Percentiles rank a stretch among this genome's conserved stretches.
These are phyloP conservation scores for Candida glaebosa DNA, from an alignment of 805 yeast genomes.

Conservation along the genomic window DNA sequence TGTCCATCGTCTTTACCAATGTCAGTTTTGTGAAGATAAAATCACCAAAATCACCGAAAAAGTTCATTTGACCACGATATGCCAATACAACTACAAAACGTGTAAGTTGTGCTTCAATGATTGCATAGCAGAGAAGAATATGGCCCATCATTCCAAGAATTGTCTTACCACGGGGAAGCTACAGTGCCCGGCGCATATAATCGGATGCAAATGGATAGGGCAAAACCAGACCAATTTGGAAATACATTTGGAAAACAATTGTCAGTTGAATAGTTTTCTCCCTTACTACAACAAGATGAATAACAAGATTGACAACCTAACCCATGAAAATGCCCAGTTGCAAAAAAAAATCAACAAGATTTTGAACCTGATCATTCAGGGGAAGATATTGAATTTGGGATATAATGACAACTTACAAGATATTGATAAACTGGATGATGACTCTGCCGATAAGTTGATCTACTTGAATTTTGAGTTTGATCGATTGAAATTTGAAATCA, in stretches of 20 bases:
- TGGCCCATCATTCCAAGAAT: conserved; percentile 39
- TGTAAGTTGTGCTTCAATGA: conserved; percentile 44
- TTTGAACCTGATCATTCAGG: conserved; percentile 46
- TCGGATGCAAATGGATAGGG: conserved; percentile 51
- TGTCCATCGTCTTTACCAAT: conserved; percentile 35
- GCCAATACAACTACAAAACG: conserved; percentile 35
- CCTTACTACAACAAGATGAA: conserved; percentile 23
- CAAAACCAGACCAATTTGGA: conserved; percentile 33
- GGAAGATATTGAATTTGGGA: conserved; percentile 49
- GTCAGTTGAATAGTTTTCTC: conserved; percentile 27
- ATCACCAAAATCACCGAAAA: conserved; percentile 27
- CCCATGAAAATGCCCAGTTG: conserved; percentile 35
- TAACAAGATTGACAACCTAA: conserved; percentile 22
- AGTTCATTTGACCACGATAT: conserved; percentile 35
- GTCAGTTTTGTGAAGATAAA: conserved; percentile 32
- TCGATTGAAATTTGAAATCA: conserved; percentile 39
- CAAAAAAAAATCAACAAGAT: conserved; percentile 44
- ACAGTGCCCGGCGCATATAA: conserved; percentile 44
- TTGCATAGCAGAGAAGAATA: conserved; percentile 33
- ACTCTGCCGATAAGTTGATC: conserved; percentile 25
- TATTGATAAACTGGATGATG: conserved; percentile 23
- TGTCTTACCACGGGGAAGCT: conserved; percentile 39
- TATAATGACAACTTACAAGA: conserved; percentile 47
- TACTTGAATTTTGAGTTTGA: conserved; percentile 42
- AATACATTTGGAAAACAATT: conserved; percentile 28